Base-by-base conservation (phyloP, 306 rosid genomes). In the Astragalus membranaceus region DNA sequence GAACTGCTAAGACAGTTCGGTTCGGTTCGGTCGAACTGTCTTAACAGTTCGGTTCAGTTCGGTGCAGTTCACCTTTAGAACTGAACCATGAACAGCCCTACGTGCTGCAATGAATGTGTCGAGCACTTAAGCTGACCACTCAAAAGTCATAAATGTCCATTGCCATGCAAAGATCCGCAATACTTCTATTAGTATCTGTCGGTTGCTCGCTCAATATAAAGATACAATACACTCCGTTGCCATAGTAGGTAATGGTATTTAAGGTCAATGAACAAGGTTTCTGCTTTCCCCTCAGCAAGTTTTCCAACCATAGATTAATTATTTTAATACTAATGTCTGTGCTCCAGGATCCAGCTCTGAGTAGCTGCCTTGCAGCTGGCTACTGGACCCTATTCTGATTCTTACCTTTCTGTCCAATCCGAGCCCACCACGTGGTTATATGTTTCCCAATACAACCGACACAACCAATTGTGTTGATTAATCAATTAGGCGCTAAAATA, bases 371-470 rank as follows among this genome's bases (percentile, higher is more conserved):
- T 2, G 39, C 66, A 46, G 72, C 73, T 77, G 82, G 41, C 75
- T 17, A 50, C 0, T 42, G 82, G 82, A 58, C 75, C 75, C 2
- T 9, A 10, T 32, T 78, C 62, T 6, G 8, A 78, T 72, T 72
- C 69, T 56, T 17, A 20, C 42, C 51, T 3, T 29, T 9, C 33
- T 11, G 3, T n/a, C 73, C 12, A 79, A 42, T 58, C 13, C 2
- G 7, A 33, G 39, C 5, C 3, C 43, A 23, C 65, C 82, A 73
- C 65, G 77, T 63, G 35, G n/a, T 0, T 23, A 4, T n/a, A 7
- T 1, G 5, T 30, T 71, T 26, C 72, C 74, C 54, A 29, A 43
- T 47, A 62, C 78, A 67, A 52, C 73, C 73, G 64, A 82, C 72
- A 72, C 54, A 36, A 3, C 36, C 73, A 15, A 12, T 16, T 39